Base-by-base conservation (phyloP, 2,329 filamentous ascomycete species). In the Aspergillus tanneri region DNA sequence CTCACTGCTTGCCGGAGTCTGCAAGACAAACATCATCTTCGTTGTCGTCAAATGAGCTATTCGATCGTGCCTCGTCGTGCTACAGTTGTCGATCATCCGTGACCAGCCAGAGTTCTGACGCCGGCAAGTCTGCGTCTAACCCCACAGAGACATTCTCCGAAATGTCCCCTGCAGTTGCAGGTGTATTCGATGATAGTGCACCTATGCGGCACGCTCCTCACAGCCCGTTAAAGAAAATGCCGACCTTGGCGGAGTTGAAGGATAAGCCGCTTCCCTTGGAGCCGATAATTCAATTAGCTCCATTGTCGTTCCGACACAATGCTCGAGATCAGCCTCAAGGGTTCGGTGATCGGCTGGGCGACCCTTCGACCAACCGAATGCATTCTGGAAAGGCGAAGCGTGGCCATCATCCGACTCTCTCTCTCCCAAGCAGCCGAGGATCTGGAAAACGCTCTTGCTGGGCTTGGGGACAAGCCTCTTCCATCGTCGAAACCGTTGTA, bases 241-340 rank as follows among this genome's bases (percentile, higher is more conserved):
- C 55, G 8, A 63, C 62, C 1, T 50, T 62, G 18, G 53, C 56
- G 10, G 58, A 69, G 18, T 46, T 65, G 16, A 66, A 57, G 46
- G 69, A 72, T 44, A 74, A 74, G 42, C 70, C 71, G 6, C 61
- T 74, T 4, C 72, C 72, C 12, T 58, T 64, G 4, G 67, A 68
- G 18, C 71, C 71, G 21, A 56, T 59, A 2, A 59, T 64, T 28
- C 54, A 58, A 40, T 44, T 67, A 36, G 54, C 58, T 5, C 68
- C 66, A n/a, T 49, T 66, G 3, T 49, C 58, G 7, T 54, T 63
- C 30, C 62, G 59, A 16, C 59, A 40, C 25, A 56, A 46, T 21
- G 21, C 41, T 2, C 24, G 18, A 25, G 36, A 37, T 4, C 53
- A 50, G 21, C 24, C 42, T 18, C 25, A 47, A 22, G 30, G 37